Evolutionary conservation across 805 yeast genomes (phyloP).

Genomic region (Ogataea zsoltii): DNA sequence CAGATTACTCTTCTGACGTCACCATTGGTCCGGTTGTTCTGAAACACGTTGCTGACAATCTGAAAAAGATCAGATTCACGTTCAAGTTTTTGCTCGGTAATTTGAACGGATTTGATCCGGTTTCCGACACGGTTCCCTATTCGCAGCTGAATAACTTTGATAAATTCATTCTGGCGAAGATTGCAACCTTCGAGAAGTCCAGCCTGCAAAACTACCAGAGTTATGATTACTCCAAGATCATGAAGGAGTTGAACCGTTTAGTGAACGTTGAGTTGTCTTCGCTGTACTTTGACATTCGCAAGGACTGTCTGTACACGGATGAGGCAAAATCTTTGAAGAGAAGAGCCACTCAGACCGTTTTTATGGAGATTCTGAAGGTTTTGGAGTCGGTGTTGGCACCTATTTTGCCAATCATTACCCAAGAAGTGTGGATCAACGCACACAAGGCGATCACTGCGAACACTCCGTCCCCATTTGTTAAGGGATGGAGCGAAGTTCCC

Average conservation of each 20-base stretch:
- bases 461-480: slow-evolving; percentile 46
- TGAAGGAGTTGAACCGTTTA: slow-evolving; percentile 67
- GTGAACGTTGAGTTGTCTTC: slow-evolving; percentile 78
- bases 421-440: slow-evolving; percentile 79
- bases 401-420: slow-evolving; percentile 77
- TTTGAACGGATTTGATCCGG: slow-evolving; percentile 39
- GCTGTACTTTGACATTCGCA: slow-evolving; percentile 80
- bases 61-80: slow-evolving; percentile 81
- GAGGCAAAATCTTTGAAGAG: slow-evolving; percentile 46
- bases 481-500: slow-evolving; percentile 44
- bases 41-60: slow-evolving; percentile 72
- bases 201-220: slow-evolving; percentile 48
- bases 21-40: slow-evolving; percentile 70
- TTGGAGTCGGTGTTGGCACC: slow-evolving; percentile 77
- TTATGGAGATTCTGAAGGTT: slow-evolving; percentile 56
- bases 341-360: slow-evolving; percentile 62
- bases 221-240: slow-evolving; percentile 68
- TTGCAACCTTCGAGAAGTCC: slow-evolving; percentile 46
- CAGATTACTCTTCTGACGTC: slow-evolving; percentile 83
- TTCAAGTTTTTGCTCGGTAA: slow-evolving; percentile 83
- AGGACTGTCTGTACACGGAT: slow-evolving; percentile 84
- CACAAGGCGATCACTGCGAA: slow-evolving; percentile 36
- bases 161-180: slow-evolving; percentile 57
- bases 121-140: slow-evolving; percentile 37
- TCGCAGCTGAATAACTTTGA: slow-evolving; percentile 51